Conservation (phyloP, 192 early-diverging fungal species). For the Coemansia sp. region DNA sequence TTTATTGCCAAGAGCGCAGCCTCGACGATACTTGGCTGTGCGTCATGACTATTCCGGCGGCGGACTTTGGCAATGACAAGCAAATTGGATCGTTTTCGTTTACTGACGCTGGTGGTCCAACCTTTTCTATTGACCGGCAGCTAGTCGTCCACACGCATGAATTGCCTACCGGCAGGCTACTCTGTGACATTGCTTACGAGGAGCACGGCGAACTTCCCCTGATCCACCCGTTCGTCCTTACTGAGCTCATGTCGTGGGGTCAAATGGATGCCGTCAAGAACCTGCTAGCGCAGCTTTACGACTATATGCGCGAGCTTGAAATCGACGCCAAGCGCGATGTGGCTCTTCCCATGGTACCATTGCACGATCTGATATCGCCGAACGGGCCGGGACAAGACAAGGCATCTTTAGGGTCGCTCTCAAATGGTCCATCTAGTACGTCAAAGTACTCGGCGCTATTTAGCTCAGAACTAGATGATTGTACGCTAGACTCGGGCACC, state of each 20-base stretch:
- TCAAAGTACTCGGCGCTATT: constrained; percentile 38
- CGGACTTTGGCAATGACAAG: constrained; percentile 37
- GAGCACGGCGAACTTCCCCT: constrained; percentile 50
- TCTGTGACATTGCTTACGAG: constrained; percentile 39
- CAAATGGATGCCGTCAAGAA: constrained; percentile 31
- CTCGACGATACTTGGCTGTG: constrained; percentile 42
- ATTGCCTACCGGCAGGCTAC: constrained; percentile 12
- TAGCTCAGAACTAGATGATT: constrained; percentile 1
- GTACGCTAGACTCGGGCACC: constrained; percentile 1
- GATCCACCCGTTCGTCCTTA: constrained; percentile 46
- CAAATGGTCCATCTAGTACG: neutral
- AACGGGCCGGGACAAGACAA: neutral
- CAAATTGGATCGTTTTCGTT: constrained; percentile 52
- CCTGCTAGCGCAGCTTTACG: constrained; percentile 39
- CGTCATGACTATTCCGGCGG: constrained; percentile 25
- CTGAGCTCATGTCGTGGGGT: constrained; percentile 54
- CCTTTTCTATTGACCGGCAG: constrained; percentile 42
- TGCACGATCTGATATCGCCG: constrained; percentile 24
- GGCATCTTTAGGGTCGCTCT: neutral
- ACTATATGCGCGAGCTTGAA: constrained; percentile 38
- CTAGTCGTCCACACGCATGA: constrained; percentile 26
- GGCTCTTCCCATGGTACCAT: constrained; percentile 29
- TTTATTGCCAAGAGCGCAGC: constrained; percentile 52
- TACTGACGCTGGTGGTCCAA: constrained; percentile 45
- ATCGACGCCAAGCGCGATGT: constrained; percentile 19